These are phyloP conservation scores for Lachnellula suecica DNA, from an alignment of 2,329 filamentous ascomycete genomes.

Conservation along the genomic window DNA sequence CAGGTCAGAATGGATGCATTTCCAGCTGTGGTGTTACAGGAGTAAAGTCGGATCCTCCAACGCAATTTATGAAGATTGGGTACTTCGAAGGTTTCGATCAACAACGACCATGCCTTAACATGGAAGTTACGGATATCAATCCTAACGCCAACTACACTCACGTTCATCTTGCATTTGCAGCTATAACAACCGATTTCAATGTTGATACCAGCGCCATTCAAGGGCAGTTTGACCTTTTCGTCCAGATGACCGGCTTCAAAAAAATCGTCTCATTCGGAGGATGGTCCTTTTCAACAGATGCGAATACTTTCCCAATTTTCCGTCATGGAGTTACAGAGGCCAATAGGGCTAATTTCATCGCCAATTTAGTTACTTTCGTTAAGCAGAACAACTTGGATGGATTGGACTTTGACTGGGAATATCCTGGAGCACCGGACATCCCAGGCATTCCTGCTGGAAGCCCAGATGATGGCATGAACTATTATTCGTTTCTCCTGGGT, in stretches of 20 bases:
- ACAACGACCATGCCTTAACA: slow-evolving; percentile 31
- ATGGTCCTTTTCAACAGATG: slow-evolving; percentile 42
- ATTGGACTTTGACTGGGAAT: slow-evolving; percentile 37
- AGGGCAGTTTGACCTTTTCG: slow-evolving; percentile 35
- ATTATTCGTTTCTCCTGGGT: slow-evolving; percentile 34
- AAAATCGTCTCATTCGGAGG: slow-evolving; percentile 45
- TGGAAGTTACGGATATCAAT: slow-evolving; percentile 25
- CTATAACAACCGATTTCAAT: slow-evolving; percentile 32
- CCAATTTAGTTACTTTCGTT: slow-evolving; percentile 36
- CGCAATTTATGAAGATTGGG: slow-evolving; percentile 23
- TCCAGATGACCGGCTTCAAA: slow-evolving; percentile 31
- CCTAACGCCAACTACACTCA: slow-evolving; percentile 28
- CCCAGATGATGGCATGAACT: slow-evolving; percentile 34
- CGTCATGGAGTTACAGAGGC: slow-evolving; percentile 33
- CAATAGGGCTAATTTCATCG: slow-evolving; percentile 36
- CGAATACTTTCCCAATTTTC: slow-evolving; percentile 38
- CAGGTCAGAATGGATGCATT: slow-evolving; percentile 37
- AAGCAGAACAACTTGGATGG: slow-evolving; percentile 34
- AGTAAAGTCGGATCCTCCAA: slow-evolving; percentile 30
- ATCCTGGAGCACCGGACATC: slow-evolving; percentile 36
- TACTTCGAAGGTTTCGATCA: slow-evolving; percentile 36
- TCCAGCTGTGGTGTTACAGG: slow-evolving; percentile 41
- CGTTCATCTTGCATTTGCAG: slow-evolving; percentile 38
- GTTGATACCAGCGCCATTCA: slow-evolving; percentile 25
- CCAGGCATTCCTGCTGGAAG: slow-evolving; percentile 33